Conservation (phyloP, 2,329 filamentous ascomycete species). For the Colletotrichum zoysiae region DNA sequence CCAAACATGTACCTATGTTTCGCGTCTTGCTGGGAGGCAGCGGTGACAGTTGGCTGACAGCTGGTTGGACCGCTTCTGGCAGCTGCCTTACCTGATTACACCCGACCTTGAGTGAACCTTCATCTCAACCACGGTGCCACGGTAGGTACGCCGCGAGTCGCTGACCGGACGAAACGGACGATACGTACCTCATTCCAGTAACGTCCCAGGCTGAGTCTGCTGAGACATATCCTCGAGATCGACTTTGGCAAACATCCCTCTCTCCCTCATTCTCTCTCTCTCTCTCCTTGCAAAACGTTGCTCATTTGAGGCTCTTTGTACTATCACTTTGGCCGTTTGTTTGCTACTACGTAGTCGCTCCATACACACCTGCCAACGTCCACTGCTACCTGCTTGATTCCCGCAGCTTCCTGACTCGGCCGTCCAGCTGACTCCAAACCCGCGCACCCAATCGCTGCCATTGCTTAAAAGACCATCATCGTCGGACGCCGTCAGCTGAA, state of each 20-base stretch:
- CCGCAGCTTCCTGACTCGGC: conserved; percentile 37
- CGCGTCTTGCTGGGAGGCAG: not conserved
- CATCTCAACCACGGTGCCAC: conserved; percentile 18
- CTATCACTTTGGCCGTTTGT: conserved; percentile 9
- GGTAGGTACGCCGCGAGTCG: not conserved
- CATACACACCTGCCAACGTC: conserved; percentile 27
- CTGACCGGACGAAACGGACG: conserved; percentile 8
- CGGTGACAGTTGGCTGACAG: not conserved
- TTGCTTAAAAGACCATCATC: conserved; percentile 20
- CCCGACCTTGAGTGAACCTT: not conserved
- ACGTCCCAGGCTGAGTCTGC: conserved; percentile 18
- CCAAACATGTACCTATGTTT: conserved; percentile 29
- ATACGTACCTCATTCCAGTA: conserved; percentile 25
- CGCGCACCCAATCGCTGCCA: conserved; percentile 7
- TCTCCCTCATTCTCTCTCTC: too few relatives aligned
- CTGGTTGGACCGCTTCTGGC: not conserved
- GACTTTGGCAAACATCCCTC: conserved; percentile 1
- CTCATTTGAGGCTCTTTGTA: conserved; percentile 3
- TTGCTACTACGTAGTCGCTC: not conserved
- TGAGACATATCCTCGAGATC: conserved; percentile 33
- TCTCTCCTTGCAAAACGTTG: not conserved
- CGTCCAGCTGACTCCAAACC: conserved; percentile 33
- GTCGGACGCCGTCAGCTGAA: conserved; percentile 13
- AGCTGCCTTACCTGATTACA: not conserved
- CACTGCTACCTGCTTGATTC: conserved; percentile 26